Conservation (phyloP, 2,329 filamentous ascomycete species). For the Myriosclerotinia curreyana region DNA sequence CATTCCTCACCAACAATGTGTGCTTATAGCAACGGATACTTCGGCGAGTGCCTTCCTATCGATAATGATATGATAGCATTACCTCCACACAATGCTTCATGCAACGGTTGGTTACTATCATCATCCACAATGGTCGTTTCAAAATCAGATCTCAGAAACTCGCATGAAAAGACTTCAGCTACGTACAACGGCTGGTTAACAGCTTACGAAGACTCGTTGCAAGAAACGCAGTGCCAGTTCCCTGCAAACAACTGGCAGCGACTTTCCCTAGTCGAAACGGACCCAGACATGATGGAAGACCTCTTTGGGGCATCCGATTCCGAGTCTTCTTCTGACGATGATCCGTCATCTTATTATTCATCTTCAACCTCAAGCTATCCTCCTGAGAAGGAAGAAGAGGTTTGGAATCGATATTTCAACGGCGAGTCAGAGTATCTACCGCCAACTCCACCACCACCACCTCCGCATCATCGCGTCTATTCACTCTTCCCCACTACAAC, state of each 20-base stretch:
- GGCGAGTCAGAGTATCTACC: not conserved
- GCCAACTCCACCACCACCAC: not conserved
- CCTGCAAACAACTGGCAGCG: constrained; percentile 4
- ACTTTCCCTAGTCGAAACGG: constrained; percentile 17
- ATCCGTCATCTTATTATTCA: constrained; percentile 14
- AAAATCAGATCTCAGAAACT: constrained; percentile 12
- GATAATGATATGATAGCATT: constrained; percentile 23
- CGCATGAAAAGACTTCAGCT: not conserved
- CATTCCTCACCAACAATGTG: constrained; percentile 20
- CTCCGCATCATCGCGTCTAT: constrained; percentile 7
- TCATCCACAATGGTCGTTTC: constrained; percentile 21
- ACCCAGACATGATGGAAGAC: constrained; percentile 21
- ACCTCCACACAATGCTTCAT: constrained; percentile 15
- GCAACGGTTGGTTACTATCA: constrained; percentile 17
- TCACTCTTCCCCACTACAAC: constrained; percentile 13
- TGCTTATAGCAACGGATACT: constrained; percentile 14
- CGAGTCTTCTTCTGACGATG: constrained; percentile 11
- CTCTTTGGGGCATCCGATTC: constrained; percentile 11
- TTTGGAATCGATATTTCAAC: constrained; percentile 21
- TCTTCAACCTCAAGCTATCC: constrained; percentile 20
- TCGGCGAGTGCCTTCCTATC: constrained; percentile 15
- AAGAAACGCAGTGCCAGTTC: not conserved
- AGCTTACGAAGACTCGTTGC: not conserved
- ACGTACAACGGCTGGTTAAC: not conserved
- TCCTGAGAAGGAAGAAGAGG: constrained; percentile 13